Conservation (phyloP, 1,284 basidiomycete species). For the Malassezia japonica region DNA sequence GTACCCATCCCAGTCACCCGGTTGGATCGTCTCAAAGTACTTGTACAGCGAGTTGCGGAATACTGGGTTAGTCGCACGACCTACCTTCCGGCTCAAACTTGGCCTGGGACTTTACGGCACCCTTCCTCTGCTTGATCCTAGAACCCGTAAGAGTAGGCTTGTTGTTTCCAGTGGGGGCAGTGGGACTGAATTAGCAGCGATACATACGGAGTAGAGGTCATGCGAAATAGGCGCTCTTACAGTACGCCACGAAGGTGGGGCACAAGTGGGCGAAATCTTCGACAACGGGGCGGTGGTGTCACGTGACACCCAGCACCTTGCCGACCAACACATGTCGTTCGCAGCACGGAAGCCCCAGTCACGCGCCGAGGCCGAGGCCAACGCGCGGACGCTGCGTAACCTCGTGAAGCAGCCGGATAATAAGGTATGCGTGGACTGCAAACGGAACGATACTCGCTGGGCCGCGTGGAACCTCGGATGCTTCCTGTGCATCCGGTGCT, state of each 20-base stretch:
- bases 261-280: neutral
- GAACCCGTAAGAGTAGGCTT: slow-evolving; percentile 52
- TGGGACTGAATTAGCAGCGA: slow-evolving; percentile 4
- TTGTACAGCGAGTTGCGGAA: slow-evolving; percentile 93
- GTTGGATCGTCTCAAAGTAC: slow-evolving; percentile 73
- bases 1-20: slow-evolving; percentile 69
- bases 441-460: slow-evolving; percentile 72
- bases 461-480: slow-evolving; percentile 95
- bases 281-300: neutral
- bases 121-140: slow-evolving; percentile 26
- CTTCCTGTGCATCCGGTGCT: slow-evolving; percentile 91
- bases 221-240: slow-evolving; percentile 3
- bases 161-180: slow-evolving; percentile 22
- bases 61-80: too few relatives aligned
- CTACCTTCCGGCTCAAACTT: slow-evolving; percentile 56
- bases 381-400: slow-evolving; percentile 35
- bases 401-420: slow-evolving; percentile 63
- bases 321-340: slow-evolving; percentile 27
- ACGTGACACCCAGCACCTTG: neutral
- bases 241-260: neutral
- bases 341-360: slow-evolving; percentile 32
- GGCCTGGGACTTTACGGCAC: slow-evolving; percentile 52
- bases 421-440: slow-evolving; percentile 61
- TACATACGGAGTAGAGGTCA: slow-evolving; percentile 23
- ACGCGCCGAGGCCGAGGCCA: slow-evolving; percentile 43